These are phyloP conservation scores for Galerina marginata DNA, from an alignment of 768 basidiomycete species.

Conservation along the genomic window DNA sequence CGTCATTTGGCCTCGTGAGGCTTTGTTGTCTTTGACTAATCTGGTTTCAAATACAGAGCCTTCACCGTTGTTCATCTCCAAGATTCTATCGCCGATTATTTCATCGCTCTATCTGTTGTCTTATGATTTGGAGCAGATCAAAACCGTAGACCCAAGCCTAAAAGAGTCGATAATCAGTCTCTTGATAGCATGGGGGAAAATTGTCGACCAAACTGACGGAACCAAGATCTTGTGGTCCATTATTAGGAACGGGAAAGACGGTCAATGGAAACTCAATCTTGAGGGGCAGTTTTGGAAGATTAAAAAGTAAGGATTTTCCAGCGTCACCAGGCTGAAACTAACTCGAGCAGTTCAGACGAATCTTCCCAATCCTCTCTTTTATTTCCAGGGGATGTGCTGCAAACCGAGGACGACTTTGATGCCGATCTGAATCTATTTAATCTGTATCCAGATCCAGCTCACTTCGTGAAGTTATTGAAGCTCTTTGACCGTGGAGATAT, in stretches of 20 bases:
- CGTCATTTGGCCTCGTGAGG: slow-evolving; percentile 37
- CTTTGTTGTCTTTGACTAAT: slow-evolving; percentile 56
- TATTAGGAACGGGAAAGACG: slow-evolving; percentile 49
- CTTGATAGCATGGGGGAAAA: slow-evolving; percentile 77
- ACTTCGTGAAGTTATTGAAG: slow-evolving; percentile 71
- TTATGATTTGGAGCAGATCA: slow-evolving; percentile 55
- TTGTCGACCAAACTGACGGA: slow-evolving; percentile 58
- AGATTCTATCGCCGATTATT: slow-evolving; percentile 71
- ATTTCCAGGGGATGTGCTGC: slow-evolving; percentile 54
- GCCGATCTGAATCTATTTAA: slow-evolving; percentile 63
- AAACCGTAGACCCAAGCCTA: slow-evolving; percentile 67
- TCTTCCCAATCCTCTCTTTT: slow-evolving; percentile 45
- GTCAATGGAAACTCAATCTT: slow-evolving; percentile 60
- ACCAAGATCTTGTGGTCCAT: slow-evolving; percentile 63
- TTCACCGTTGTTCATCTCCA: slow-evolving; percentile 67
- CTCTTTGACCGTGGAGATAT: slow-evolving; percentile 71
- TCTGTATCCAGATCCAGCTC: slow-evolving; percentile 76
- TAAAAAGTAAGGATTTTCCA: slow-evolving; percentile 33
- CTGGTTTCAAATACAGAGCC: slow-evolving; percentile 82
- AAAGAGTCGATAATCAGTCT: slow-evolving; percentile 65
- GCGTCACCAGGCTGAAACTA: not conserved
- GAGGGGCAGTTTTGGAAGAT: slow-evolving; percentile 54
- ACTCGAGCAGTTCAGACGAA: not conserved
- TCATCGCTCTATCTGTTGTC: slow-evolving; percentile 69
- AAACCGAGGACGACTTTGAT: slow-evolving; percentile 46